Evolutionary conservation across 805 yeast species (phyloP).

Genomic region (Zygotorulaspora chibaensis): DNA sequence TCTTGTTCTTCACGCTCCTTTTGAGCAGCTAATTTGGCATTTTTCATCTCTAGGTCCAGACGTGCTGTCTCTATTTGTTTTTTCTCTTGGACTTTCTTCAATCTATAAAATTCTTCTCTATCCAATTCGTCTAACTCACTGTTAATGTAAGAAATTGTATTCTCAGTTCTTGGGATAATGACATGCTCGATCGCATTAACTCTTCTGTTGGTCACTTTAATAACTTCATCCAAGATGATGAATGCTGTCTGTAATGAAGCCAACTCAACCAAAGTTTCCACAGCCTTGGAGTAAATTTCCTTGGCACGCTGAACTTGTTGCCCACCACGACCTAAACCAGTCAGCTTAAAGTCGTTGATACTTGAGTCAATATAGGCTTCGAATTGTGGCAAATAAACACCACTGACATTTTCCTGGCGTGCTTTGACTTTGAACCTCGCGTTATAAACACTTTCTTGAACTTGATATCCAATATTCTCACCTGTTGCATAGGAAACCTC

Average conservation of each 20-base stretch:
- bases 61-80: slow-evolving; percentile 75
- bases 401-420: slow-evolving; percentile 92
- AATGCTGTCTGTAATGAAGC: slow-evolving; percentile 97
- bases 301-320: slow-evolving; percentile 96
- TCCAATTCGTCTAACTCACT: slow-evolving; percentile 96
- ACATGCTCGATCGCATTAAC: slow-evolving; percentile 98
- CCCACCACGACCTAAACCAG: slow-evolving; percentile 98
- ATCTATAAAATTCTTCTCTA: slow-evolving; percentile 94
- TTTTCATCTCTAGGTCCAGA: slow-evolving; percentile 48
- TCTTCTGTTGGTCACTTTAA: slow-evolving; percentile 95
- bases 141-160: slow-evolving; percentile 86
- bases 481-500: slow-evolving; percentile 98
- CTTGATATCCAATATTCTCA: slow-evolving; percentile 91
- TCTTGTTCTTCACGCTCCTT: slow-evolving; percentile 26
- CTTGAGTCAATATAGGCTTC: slow-evolving; percentile 79
- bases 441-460: slow-evolving; percentile 85
- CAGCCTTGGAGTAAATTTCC: slow-evolving; percentile 88
- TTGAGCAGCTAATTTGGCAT: slow-evolving; percentile 19
- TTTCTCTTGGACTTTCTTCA: slow-evolving; percentile 94
- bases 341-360: slow-evolving; percentile 90
- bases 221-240: slow-evolving; percentile 93
- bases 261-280: slow-evolving; percentile 92
- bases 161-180: slow-evolving; percentile 95
- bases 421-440: slow-evolving; percentile 91
- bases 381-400: slow-evolving; percentile 90